A percentile compares a stretch with the other conserved stretches of the same genome.
phyloP scores from a whole-genome alignment of 192 early-diverging fungal genomes.

The Mortierella claussenii region DNA sequence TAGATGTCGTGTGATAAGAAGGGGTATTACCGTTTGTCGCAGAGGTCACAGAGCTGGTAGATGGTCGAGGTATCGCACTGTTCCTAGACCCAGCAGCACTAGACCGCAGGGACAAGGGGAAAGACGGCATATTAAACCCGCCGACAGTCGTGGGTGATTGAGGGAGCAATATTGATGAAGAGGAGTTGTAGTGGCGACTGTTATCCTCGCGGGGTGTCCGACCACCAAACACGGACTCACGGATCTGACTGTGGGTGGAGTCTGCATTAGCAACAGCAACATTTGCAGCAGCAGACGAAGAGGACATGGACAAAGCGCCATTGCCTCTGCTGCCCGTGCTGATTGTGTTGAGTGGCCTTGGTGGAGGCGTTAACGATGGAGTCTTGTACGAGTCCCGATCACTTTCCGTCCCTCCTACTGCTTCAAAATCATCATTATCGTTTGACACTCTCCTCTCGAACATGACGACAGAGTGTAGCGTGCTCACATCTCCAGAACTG shows the following conservation, averaged over 20 bases:
- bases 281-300: neutral
- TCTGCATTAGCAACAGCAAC: neutral
- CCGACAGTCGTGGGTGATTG: slow-evolving; percentile 1
- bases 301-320: no score
- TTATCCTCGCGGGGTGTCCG: slow-evolving; percentile 29
- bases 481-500: slow-evolving; percentile 16
- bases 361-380: slow-evolving; percentile 29
- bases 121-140: slow-evolving; percentile 6
- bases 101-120: no score
- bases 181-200: neutral
- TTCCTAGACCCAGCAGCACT: neutral
- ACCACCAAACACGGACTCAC: slow-evolving; percentile 38
- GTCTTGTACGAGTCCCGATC: slow-evolving; percentile 5
- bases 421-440: neutral
- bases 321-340: neutral
- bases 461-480: slow-evolving; percentile 3
- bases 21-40: neutral
- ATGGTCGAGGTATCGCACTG: neutral
- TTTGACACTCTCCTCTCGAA: slow-evolving; percentile 10
- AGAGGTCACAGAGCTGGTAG: slow-evolving; percentile 2
- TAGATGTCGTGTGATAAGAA: neutral
- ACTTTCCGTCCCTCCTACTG: neutral
- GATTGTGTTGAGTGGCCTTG: slow-evolving; percentile 6
- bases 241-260: slow-evolving; percentile 12
- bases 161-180: neutral